Percentiles rank a stretch among this genome's conserved stretches.
Evolutionary conservation across 1,139 yeast species (phyloP).

Genomic region (Yamadazyma triangularis): DNA sequence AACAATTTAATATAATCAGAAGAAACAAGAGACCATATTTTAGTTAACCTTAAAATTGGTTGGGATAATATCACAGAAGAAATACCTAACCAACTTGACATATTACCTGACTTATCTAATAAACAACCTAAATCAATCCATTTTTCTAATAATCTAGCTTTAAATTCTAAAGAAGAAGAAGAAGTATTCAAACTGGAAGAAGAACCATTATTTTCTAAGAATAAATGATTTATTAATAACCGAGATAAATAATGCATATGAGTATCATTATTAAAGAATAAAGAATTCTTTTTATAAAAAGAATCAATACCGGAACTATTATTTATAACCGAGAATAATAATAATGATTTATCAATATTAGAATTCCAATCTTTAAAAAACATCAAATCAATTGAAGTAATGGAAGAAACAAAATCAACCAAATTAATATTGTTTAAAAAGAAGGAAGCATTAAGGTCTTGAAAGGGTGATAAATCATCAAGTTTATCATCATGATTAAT

Average conservation of each 20-base stretch:
- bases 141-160: conserved; percentile 68
- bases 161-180: conserved; percentile 29
- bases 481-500: conserved; percentile 10
- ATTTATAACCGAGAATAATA: conserved; percentile 26
- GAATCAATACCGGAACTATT: conserved; percentile 22
- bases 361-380: conserved; percentile 74
- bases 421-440: conserved; percentile 43
- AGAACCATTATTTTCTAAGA: conserved; percentile 36
- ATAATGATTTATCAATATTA: conserved; percentile 43
- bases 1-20: conserved; percentile 57
- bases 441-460: conserved; percentile 29
- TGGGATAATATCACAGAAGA: conserved; percentile 80
- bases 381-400: conserved; percentile 53
- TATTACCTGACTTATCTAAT: conserved; percentile 80
- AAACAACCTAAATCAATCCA: conserved; percentile 86
- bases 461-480: conserved; percentile 21
- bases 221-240: conserved; percentile 65
- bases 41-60: conserved; percentile 69
- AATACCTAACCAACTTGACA: conserved; percentile 93
- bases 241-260: conserved; percentile 78
- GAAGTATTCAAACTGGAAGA: conserved; percentile 11
- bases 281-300: conserved; percentile 41
- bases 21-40: conserved; percentile 75
- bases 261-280: conserved; percentile 60
- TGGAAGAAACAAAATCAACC: conserved; percentile 48